phyloP scores from a whole-genome alignment of 805 yeast species.

The Lachancea lanzarotensis region DNA sequence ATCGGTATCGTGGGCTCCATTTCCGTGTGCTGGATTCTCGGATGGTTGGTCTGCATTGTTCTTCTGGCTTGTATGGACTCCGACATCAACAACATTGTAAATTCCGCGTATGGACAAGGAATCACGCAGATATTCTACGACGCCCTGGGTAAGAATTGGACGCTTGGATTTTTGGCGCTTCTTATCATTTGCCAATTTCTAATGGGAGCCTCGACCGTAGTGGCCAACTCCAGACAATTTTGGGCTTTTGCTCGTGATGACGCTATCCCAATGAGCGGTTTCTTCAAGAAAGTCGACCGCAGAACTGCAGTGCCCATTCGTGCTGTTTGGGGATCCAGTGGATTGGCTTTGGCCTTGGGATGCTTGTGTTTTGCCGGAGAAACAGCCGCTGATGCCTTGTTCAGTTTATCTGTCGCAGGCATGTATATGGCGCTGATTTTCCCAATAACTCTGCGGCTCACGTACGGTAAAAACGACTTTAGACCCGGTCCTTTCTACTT shows the following conservation, averaged over 20 bases:
- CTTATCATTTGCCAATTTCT: constrained; percentile 55
- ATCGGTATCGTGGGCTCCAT: constrained; percentile 57
- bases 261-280: constrained; percentile 55
- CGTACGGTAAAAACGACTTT: constrained; percentile 43
- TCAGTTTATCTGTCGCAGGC: constrained; percentile 36
- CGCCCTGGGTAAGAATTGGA: constrained; percentile 58
- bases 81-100: constrained; percentile 39
- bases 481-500: constrained; percentile 59
- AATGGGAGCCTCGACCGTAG: constrained; percentile 36
- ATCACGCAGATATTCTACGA: constrained; percentile 60
- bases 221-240: constrained; percentile 48
- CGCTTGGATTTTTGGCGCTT: constrained; percentile 54
- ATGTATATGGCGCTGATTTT: constrained; percentile 36
- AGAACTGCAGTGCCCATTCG: constrained; percentile 53
- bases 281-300: constrained; percentile 49
- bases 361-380: constrained; percentile 36
- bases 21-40: constrained; percentile 48
- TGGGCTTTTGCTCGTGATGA: constrained; percentile 75
- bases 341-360: constrained; percentile 33
- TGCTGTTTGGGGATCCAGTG: constrained; percentile 43
- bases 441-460: constrained; percentile 32
- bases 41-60: constrained; percentile 49
- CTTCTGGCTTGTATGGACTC: constrained; percentile 48
- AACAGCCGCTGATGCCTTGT: constrained; percentile 39
- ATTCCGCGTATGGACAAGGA: constrained; percentile 48